These are phyloP conservation scores for Tolypocladium inflatum DNA, from an alignment of 2,329 filamentous ascomycete species.

Conservation along the genomic window DNA sequence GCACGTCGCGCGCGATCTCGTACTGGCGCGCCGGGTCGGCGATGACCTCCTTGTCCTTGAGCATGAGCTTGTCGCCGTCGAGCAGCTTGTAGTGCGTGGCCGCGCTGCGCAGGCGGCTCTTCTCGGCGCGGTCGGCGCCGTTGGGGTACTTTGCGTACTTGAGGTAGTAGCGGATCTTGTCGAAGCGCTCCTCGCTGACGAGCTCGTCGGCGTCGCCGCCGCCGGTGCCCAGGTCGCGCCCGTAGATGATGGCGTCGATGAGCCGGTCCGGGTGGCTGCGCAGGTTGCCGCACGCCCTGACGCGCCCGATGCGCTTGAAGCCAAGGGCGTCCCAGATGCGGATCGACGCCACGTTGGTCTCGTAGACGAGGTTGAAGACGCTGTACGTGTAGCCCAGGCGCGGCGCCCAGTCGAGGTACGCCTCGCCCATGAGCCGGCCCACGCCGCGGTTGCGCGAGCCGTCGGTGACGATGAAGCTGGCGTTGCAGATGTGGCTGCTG, in stretches of 20 bases:
- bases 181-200: conserved; percentile 91
- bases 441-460: conserved; percentile 65
- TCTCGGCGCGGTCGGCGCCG: conserved; percentile 89
- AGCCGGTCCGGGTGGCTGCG: conserved; percentile 59
- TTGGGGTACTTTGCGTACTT: conserved; percentile 90
- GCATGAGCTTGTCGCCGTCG: conserved; percentile 74
- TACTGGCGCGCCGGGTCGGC: conserved; percentile 84
- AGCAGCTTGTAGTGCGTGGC: conserved; percentile 90
- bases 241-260: conserved; percentile 71
- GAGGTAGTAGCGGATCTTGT: conserved; percentile 96
- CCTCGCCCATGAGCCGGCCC: conserved; percentile 66
- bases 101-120: conserved; percentile 85
- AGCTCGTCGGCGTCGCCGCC: conserved; percentile 62
- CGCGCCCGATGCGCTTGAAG: conserved; percentile 83
- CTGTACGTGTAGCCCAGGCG: conserved; percentile 83
- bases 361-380: conserved; percentile 90
- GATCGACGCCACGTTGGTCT: conserved; percentile 84
- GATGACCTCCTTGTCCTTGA: conserved; percentile 96
- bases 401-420: conserved; percentile 69
- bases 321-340: conserved; percentile 87
- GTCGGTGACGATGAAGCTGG: conserved; percentile 66
- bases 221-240: conserved; percentile 61
- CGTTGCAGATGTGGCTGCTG: conserved; percentile 87
- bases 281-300: conserved; percentile 62
- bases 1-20: conserved; percentile 72